Evolutionary conservation across 441 rosid genomes (phyloP), one percentile per base, ranked within the genome.

Genomic region (Breynia disticha): DNA sequence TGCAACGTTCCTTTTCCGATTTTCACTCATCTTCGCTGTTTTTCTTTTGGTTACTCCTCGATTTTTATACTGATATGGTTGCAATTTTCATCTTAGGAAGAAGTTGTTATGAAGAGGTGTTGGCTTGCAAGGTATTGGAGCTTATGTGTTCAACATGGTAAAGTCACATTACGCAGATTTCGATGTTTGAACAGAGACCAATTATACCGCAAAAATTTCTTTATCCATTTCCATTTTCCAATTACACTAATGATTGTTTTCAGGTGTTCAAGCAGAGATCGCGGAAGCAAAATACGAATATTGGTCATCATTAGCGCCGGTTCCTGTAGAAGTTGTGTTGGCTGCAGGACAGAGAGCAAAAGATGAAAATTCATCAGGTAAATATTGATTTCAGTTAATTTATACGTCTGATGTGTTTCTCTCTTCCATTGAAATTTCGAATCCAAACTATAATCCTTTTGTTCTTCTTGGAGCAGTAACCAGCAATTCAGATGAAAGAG

Each of bases 91-190:
- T 72, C 48, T 63, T 82, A 90, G 98, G 98, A 90, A 78, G 98
- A 90, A 67, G 87, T 90, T 54, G 88, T 85, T 66, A 53, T 90
- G 56, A 90, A 90, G 87, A 90, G 98, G 73, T 90, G 96, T 66
- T 90, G 98, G 98, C 93, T 90, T 68, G 89, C 98, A 52, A 79
- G 87, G 48, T 87, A 90, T 72, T 87, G 98, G 98, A 77, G 65
- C 67, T 76, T 81, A 70, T 85, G 90, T 39, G 74, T 82, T 50
- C 63, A 61, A 72, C 70, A 87, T 55, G 93, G 98, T 87, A 76
- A 53, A 48, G 42, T 8, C 7, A 37, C 22, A 18, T 57, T 41
- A 15, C 15, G 44, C 44, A 15, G 4, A 41, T 41, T 41, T 5
- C 8, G 35, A 28, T 41, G n/a, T 41, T 41, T 41, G 44, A 15